These are phyloP conservation scores for Cladorrhinum sp. DNA, from an alignment of 2,329 filamentous ascomycete genomes.

Conservation along the genomic window DNA sequence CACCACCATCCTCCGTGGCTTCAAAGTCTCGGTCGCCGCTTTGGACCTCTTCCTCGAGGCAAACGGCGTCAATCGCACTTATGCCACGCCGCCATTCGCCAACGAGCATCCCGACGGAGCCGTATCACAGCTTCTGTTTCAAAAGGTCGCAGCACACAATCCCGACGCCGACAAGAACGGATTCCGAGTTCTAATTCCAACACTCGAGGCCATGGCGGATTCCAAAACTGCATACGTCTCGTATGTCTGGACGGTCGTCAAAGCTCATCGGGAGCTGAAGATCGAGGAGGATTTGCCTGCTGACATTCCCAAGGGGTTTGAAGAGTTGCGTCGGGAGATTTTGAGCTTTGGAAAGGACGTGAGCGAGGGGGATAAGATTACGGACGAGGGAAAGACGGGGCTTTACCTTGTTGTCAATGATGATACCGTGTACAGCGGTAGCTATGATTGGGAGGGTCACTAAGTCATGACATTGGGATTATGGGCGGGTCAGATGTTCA, in stretches of 20 bases:
- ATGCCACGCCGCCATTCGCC: not conserved
- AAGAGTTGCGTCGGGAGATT: not conserved
- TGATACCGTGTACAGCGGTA: not conserved
- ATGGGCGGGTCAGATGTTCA: not conserved
- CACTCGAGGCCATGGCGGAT: not conserved
- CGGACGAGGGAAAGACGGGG: not conserved
- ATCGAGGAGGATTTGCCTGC: not conserved
- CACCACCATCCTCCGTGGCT: not conserved
- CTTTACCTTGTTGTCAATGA: not conserved
- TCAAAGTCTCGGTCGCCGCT: not conserved
- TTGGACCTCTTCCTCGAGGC: not conserved
- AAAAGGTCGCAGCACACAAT: not conserved
- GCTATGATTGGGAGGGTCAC: no score
- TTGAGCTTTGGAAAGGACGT: not conserved
- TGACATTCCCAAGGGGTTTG: constrained; percentile 1
- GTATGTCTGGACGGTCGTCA: constrained; percentile 1
- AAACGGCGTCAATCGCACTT: not conserved
- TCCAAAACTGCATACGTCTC: not conserved
- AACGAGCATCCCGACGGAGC: no score
- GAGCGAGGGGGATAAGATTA: not conserved
- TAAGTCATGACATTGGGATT: not conserved
- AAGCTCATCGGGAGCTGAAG: not conserved
- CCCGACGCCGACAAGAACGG: not conserved
- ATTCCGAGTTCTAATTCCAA: not conserved
- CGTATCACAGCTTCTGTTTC: not conserved